Percentiles rank a stretch among this genome's conserved stretches.
These are phyloP conservation scores for Crassisporium funariophilum DNA, from an alignment of 768 basidiomycete species.

Conservation along the genomic window DNA sequence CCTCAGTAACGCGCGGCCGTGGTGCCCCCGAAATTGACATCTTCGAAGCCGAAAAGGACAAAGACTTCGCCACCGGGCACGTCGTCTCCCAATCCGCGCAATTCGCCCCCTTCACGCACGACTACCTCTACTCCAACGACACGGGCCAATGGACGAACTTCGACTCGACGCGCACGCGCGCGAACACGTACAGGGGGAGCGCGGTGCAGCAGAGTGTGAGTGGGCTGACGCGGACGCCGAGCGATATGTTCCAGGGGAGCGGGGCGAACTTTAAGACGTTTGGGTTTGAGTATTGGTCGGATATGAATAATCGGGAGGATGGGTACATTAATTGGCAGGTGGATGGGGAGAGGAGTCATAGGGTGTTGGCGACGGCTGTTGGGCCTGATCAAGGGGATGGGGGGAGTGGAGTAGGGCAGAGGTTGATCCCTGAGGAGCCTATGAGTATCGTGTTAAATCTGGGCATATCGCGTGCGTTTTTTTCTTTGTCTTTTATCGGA, in stretches of 20 bases:
- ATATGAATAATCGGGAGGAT: slow-evolving; percentile 51
- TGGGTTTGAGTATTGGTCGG: slow-evolving; percentile 76
- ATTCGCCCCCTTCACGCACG: slow-evolving; percentile 57
- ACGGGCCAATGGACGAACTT: slow-evolving; percentile 38
- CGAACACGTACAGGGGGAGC: slow-evolving; percentile 50
- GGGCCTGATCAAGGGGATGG: slow-evolving; percentile 36
- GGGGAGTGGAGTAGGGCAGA: slow-evolving; percentile 56
- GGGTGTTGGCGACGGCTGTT: slow-evolving; percentile 56
- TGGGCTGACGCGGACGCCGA: slow-evolving; percentile 46
- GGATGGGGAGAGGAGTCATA: slow-evolving; percentile 51
- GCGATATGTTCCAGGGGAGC: slow-evolving; percentile 58
- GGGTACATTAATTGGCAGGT: slow-evolving; percentile 81
- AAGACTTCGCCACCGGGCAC: slow-evolving; percentile 43
- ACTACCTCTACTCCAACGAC: slow-evolving; percentile 39
- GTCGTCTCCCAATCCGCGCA: slow-evolving; percentile 77
- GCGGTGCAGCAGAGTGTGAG: slow-evolving; percentile 63
- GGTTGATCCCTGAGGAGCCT: slow-evolving; percentile 62
- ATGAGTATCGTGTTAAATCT: slow-evolving; percentile 63
- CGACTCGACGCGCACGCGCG: slow-evolving; percentile 30
- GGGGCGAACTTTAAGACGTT: slow-evolving; percentile 53
- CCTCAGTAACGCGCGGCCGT: slow-evolving; percentile 52
- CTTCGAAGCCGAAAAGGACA: slow-evolving; percentile 74
- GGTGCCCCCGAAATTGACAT: slow-evolving; percentile 85
- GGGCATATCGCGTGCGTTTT: slow-evolving; percentile 55
- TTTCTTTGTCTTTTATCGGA: slow-evolving; percentile 1